Percentiles rank a stretch among this genome's conserved stretches.
Evolutionary conservation across 108 stramenopile genomes (phyloP).

Genomic region (Cyclotella distinguenda): DNA sequence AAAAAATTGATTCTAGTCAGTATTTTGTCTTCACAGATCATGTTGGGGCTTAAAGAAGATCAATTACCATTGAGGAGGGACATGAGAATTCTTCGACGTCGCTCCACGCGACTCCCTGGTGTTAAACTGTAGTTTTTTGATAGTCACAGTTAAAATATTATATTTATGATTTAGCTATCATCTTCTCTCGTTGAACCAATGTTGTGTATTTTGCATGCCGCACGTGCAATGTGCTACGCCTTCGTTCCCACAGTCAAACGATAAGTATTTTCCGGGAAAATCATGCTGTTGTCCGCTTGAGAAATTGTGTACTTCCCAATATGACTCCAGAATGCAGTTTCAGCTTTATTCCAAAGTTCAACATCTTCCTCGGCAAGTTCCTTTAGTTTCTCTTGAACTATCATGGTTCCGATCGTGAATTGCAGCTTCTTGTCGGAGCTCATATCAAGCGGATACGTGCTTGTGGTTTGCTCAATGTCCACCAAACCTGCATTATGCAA

Average conservation of each 20-base stretch:
- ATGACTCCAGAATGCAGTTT: slow-evolving; percentile 7
- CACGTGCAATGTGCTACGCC: too few species aligned
- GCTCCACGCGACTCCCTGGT: too few species aligned
- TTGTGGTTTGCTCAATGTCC: slow-evolving; percentile 2
- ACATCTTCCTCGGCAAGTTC: slow-evolving; percentile 11
- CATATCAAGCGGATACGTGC: slow-evolving; percentile 21
- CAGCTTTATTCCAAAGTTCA: slow-evolving; percentile 12
- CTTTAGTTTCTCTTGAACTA: slow-evolving; percentile 14
- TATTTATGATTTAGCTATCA: too few species aligned
- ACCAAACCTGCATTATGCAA: slow-evolving; percentile 21
- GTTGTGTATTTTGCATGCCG: too few species aligned
- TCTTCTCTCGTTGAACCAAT: too few species aligned
- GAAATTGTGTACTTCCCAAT: slow-evolving; percentile 6
- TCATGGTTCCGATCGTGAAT: slow-evolving; percentile 16
- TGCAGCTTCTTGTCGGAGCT: slow-evolving; percentile 6
- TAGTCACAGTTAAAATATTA: too few species aligned
- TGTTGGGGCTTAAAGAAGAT: too few species aligned
- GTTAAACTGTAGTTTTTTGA: too few species aligned
- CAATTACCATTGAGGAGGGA: too few species aligned
- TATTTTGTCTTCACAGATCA: too few species aligned
- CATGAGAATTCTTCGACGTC: too few species aligned
- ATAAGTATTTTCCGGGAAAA: slow-evolving; percentile 23
- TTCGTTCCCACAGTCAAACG: slow-evolving; percentile 7
- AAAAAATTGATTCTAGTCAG: too few species aligned
- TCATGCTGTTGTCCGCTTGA: slow-evolving; percentile 2